Percentiles rank a stretch among this genome's conserved stretches.
These are phyloP conservation scores for Pythium plurisporium DNA, from an alignment of 352 stramenopile genomes.

Conservation along the genomic window DNA sequence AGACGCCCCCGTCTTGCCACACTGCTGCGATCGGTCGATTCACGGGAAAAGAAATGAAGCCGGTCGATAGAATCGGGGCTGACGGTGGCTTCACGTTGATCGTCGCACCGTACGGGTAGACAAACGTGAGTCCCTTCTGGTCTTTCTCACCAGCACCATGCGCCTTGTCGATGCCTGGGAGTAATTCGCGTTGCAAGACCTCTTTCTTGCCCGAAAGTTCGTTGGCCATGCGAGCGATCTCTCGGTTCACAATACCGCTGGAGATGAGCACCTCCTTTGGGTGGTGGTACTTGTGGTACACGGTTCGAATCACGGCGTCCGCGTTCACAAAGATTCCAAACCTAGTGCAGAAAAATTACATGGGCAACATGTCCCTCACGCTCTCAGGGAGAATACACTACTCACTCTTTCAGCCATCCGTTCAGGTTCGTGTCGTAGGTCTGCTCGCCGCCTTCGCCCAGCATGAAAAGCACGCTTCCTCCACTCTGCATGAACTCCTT, in stretches of 20 bases:
- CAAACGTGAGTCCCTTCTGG: conserved; percentile 89
- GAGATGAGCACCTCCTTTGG: conserved; percentile 95
- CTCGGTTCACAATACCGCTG: conserved; percentile 92
- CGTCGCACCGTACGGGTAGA: conserved; percentile 94
- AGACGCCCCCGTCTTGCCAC: conserved; percentile 79
- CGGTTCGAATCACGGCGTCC: conserved; percentile 88
- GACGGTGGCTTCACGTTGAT: conserved; percentile 91
- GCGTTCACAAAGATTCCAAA: conserved; percentile 85
- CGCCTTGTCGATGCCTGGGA: conserved; percentile 31
- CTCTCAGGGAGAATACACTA: background rate
- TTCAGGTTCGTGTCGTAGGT: conserved; percentile 93
- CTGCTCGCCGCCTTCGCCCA: conserved; percentile 89
- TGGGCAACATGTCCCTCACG: background rate
- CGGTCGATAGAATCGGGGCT: conserved; percentile 83
- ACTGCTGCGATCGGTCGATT: conserved; percentile 91
- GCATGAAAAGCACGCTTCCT: conserved; percentile 89
- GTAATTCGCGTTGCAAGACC: conserved; percentile 24
- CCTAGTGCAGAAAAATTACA: conserved; percentile 20
- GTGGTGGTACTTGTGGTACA: conserved; percentile 97
- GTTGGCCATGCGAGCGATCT: conserved; percentile 80
- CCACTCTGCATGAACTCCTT: conserved; percentile 88
- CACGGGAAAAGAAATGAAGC: conserved; percentile 94
- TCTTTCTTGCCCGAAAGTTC: conserved; percentile 72
- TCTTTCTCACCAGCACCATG: conserved; percentile 65
- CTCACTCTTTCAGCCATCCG: conserved; percentile 90